These are phyloP conservation scores for Austroboletus niveus DNA, from an alignment of 1,284 basidiomycete genomes.

Conservation along the genomic window DNA sequence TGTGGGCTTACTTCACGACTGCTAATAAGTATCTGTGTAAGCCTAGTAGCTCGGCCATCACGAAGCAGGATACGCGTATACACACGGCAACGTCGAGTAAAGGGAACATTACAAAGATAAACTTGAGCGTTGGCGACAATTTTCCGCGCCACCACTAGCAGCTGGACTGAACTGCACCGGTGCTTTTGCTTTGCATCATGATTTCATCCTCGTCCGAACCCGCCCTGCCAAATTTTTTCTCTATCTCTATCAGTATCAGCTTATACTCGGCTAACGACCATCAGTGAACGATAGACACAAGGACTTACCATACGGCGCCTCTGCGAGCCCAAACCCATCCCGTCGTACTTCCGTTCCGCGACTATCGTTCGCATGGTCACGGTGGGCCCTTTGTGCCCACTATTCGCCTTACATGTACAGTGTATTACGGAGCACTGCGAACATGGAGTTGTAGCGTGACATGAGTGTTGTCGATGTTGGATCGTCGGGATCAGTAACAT, in stretches of 20 bases:
- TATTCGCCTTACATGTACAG: conserved; percentile 83
- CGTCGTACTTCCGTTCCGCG: conserved; percentile 80
- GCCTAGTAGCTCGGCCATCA: too few species aligned
- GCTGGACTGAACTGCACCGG: conserved; percentile 8
- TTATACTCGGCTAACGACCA: conserved; percentile 60
- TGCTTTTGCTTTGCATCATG: conserved; percentile 34
- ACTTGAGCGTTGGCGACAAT: too few species aligned
- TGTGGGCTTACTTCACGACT: too few species aligned
- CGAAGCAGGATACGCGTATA: too few species aligned
- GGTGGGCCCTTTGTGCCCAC: conserved; percentile 78
- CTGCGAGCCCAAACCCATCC: conserved; percentile 75
- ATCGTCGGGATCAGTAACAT: conserved; percentile 57
- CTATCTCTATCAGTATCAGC: conserved; percentile 78
- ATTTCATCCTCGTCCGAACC: conserved; percentile 87
- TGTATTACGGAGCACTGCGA: conserved; percentile 83
- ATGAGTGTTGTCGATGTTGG: conserved; percentile 70
- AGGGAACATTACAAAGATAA: too few species aligned
- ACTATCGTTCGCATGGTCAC: conserved; percentile 47
- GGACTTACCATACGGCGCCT: conserved; percentile 60
- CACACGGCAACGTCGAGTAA: too few species aligned
- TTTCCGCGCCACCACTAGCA: too few species aligned
- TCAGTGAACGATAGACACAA: background rate
- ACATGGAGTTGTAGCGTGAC: conserved; percentile 90
- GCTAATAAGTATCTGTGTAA: too few species aligned
- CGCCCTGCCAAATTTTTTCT: conserved; percentile 77